phyloP scores from a whole-genome alignment of 2,329 filamentous ascomycete species.

The Ophiocordyceps camponoti-floridani region DNA sequence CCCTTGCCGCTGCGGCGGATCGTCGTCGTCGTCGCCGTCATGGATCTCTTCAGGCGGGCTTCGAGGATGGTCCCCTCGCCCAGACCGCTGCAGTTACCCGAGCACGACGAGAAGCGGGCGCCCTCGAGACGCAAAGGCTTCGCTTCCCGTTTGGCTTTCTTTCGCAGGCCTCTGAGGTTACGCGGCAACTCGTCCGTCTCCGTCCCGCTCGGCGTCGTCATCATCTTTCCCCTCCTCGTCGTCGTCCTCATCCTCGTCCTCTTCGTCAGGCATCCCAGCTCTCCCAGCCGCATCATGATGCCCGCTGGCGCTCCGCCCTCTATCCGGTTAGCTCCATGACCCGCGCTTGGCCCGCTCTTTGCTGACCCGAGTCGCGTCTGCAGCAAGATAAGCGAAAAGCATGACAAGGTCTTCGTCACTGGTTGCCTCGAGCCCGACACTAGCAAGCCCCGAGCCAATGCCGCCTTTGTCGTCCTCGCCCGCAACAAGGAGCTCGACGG shows the following conservation, averaged over 20 bases:
- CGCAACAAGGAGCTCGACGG: slow-evolving; percentile 93
- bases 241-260: too few relatives aligned
- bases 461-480: slow-evolving; percentile 86
- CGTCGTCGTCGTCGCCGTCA: slow-evolving; percentile 16
- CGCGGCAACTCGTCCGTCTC: slow-evolving; percentile 85
- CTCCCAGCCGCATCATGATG: slow-evolving; percentile 66
- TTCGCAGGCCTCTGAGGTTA: slow-evolving; percentile 71
- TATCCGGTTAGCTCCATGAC: slow-evolving; percentile 75
- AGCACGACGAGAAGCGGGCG: slow-evolving; percentile 29
- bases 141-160: slow-evolving; percentile 51
- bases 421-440: slow-evolving; percentile 75
- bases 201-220: slow-evolving; percentile 77
- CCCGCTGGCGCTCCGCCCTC: slow-evolving; percentile 75
- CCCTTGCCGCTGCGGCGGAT: slow-evolving; percentile 22
- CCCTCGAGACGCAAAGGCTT: slow-evolving; percentile 19
- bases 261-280: slow-evolving; percentile 74
- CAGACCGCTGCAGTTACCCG: slow-evolving; percentile 24
- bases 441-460: slow-evolving; percentile 69
- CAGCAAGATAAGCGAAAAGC: slow-evolving; percentile 90
- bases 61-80: slow-evolving; percentile 28
- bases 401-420: slow-evolving; percentile 90
- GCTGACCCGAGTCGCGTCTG: slow-evolving; percentile 6
- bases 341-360: not conserved
- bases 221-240: slow-evolving; percentile 83
- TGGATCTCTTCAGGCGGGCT: slow-evolving; percentile 42